Conservation (phyloP, 768 basidiomycete genomes). For the Boletus coccyginus region DNA sequence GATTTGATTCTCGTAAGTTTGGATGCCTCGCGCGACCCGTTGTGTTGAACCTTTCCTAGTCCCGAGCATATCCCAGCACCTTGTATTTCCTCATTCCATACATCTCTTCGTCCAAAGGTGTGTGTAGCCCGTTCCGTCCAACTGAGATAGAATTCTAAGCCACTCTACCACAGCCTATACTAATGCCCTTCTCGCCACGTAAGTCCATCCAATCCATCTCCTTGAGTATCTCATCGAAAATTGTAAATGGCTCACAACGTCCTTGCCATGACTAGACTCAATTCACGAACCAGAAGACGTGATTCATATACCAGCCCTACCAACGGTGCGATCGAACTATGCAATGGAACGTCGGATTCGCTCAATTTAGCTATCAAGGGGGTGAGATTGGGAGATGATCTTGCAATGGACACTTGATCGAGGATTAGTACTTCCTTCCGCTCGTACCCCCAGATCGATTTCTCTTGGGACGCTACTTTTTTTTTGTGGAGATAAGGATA, state of each 20-base stretch:
- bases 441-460: no score
- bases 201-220: neutral
- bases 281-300: neutral
- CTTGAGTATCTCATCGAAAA: neutral
- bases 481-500: no score
- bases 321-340: neutral
- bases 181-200: constrained; percentile 1
- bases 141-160: neutral
- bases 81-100: constrained; percentile 2
- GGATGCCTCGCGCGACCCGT: neutral
- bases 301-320: neutral
- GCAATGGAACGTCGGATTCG: neutral
- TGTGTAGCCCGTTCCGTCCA: neutral
- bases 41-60: neutral
- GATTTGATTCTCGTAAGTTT: constrained; percentile 1
- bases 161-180: neutral
- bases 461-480: no score
- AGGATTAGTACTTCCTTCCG: no score
- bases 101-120: constrained; percentile 3
- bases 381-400: neutral
- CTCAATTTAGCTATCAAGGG: neutral
- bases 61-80: neutral
- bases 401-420: neutral
- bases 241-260: neutral
- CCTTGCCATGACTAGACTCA: neutral